phyloP scores from a whole-genome alignment of 2,329 filamentous ascomycete genomes.

The Fusarium sambucinum region DNA sequence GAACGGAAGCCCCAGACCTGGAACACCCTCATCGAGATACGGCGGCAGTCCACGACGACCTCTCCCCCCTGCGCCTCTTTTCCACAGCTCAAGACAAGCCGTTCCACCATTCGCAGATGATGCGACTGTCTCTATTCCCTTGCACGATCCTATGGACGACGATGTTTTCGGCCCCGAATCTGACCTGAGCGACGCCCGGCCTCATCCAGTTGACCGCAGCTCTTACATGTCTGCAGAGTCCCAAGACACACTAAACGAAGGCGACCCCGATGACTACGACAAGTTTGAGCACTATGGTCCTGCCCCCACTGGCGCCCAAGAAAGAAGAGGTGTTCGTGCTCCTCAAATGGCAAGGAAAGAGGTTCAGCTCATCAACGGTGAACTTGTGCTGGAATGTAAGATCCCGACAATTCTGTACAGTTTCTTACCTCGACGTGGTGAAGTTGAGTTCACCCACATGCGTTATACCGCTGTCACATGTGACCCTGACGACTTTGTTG shows the following conservation, averaged over 20 bases:
- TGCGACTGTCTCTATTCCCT: conserved; percentile 78
- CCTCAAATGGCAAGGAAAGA: conserved; percentile 94
- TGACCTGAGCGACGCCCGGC: conserved; percentile 65
- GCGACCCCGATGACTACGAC: conserved; percentile 55
- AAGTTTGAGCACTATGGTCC: conserved; percentile 87
- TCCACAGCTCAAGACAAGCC: conserved; percentile 67
- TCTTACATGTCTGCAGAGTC: conserved; percentile 67
- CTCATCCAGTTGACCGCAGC: conserved; percentile 63
- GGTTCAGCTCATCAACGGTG: conserved; percentile 95
- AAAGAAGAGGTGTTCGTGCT: conserved; percentile 85
- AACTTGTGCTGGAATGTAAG: conserved; percentile 97
- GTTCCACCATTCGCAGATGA: conserved; percentile 72
- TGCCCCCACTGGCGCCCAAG: conserved; percentile 87
- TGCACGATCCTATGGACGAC: conserved; percentile 68
- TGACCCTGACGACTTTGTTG: conserved; percentile 93
- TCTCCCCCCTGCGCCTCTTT: conserved; percentile 88
- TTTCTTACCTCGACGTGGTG: conserved; percentile 91
- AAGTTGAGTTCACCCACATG: conserved; percentile 98
- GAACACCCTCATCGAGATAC: conserved; percentile 90
- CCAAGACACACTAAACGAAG: conserved; percentile 67
- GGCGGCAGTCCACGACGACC: conserved; percentile 88
- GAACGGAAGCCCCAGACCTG: conserved; percentile 89
- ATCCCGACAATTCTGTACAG: conserved; percentile 98
- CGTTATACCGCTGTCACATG: conserved; percentile 98
- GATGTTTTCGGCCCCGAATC: conserved; percentile 79